Evolutionary conservation across 116 monocot genomes (phyloP), one percentile per base, ranked within the genome.

Genomic region (Cymodocea nodosa): DNA sequence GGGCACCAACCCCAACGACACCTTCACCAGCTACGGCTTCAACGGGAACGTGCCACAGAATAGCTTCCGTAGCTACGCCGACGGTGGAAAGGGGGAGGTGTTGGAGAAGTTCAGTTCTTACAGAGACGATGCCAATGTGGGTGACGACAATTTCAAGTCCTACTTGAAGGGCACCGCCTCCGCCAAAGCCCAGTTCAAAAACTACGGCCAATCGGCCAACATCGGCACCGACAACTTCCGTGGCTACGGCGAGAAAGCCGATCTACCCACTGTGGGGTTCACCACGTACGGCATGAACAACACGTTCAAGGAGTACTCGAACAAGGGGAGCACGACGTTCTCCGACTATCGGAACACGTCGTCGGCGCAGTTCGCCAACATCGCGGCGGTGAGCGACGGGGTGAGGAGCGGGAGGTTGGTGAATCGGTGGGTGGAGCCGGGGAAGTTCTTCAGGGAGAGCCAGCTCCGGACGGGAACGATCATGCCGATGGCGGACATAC

Each of bases 401-500:
- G 57, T 22, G 16, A 34, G 37, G 34, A 62, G 59, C n/a, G 75
- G 63, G 19, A 70, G 63, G 53, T 23, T 52, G 15, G 73, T 62
- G 44, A 77, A 69, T 48, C 68, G 63, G 60, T 75, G 75, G 77
- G 63, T 85, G 0, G 76, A 76, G n/a, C 70, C 70, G 59, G 76
- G 76, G 35, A 70, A 65, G 23, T 76, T 76, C 64, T 76, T 76
- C 59, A 51, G 76, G 24, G 70, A 76, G 71, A 70, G 68, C 35
- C 67, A 48, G n/a, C 65, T 90, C 61, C 70, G 20, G 55, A 58
- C 62, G 48, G 95, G 87, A 6, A 73, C 56, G 35, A 71, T 78
- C 12, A 82, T 95, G 77, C 81, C 87, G 15, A 87, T 95, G 87
- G 82, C 95, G 20, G 85, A 90, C 51, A 83, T 90, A 18, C 50